A percentile compares a stretch with the other conserved stretches of the same genome.
These are phyloP conservation scores for Solanum tacnaense DNA, from an alignment of 257 asterid species.

Conservation along the genomic window DNA sequence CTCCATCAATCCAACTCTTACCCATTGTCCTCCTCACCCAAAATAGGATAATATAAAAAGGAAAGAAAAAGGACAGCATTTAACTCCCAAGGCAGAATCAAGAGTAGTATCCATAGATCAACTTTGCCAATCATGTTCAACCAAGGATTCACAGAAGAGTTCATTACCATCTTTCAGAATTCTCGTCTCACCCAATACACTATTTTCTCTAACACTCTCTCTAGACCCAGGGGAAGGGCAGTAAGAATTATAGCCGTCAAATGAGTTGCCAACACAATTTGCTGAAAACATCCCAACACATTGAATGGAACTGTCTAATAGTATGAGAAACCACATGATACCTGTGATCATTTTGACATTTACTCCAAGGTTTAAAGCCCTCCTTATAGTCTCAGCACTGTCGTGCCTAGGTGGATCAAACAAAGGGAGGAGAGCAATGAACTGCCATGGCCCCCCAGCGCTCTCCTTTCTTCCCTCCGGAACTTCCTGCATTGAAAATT, in stretches of 20 bases:
- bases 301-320: not conserved
- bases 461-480: conserved; percentile 80
- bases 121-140: not conserved
- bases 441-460: conserved; percentile 88
- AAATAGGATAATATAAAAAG: not conserved
- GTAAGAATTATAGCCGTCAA: not conserved
- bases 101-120: not conserved
- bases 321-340: not conserved
- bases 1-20: not conserved
- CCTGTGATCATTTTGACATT: conserved; percentile 94
- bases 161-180: not conserved
- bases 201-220: not conserved
- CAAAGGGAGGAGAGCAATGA: conserved; percentile 86
- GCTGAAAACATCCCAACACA: not conserved
- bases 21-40: not conserved
- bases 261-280: not conserved
- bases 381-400: conserved; percentile 83
- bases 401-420: conserved; percentile 96
- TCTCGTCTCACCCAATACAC: not conserved
- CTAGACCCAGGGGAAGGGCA: not conserved
- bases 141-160: not conserved
- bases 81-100: not conserved
- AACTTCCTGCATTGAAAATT: conserved; percentile 51
- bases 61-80: not conserved
- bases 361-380: conserved; percentile 87